Evolutionary conservation across 2,329 filamentous ascomycete genomes (phyloP).

Genomic region (Fusarium neocosmosporiellum): DNA sequence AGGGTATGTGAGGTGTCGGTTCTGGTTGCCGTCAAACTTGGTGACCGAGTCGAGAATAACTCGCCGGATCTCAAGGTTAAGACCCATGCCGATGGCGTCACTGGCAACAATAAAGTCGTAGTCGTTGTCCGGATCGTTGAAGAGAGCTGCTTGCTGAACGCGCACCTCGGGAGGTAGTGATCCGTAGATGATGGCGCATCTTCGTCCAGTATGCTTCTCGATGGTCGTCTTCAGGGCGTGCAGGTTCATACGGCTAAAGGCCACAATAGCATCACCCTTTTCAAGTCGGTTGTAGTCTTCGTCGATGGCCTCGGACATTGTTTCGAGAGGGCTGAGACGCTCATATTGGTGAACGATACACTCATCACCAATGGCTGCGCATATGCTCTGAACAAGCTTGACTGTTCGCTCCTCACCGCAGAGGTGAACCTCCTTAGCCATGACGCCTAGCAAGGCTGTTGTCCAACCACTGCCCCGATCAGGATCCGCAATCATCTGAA

Average conservation of each 20-base stretch:
- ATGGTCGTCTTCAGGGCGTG: conserved; percentile 84
- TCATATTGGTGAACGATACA: conserved; percentile 85
- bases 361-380: conserved; percentile 82
- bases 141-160: conserved; percentile 88
- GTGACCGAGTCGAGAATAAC: conserved; percentile 84
- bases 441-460: conserved; percentile 85
- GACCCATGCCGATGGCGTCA: conserved; percentile 96
- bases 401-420: conserved; percentile 91
- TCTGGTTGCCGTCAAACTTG: conserved; percentile 75
- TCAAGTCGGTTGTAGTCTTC: conserved; percentile 74
- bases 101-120: conserved; percentile 96
- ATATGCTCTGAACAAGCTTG: conserved; percentile 80
- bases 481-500: conserved; percentile 90
- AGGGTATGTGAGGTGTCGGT: conserved; percentile 72
- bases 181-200: conserved; percentile 94
- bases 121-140: conserved; percentile 95
- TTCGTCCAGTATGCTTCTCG: conserved; percentile 78
- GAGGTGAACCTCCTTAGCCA: conserved; percentile 89
- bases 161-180: conserved; percentile 91
- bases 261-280: conserved; percentile 91
- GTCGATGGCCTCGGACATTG: conserved; percentile 71
- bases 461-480: conserved; percentile 96
- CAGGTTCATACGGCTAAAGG: conserved; percentile 85
- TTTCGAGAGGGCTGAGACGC: conserved; percentile 80
- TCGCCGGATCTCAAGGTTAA: conserved; percentile 92